Base-by-base conservation (phyloP, 257 asterid genomes). In the Penstemon barbatus region DNA sequence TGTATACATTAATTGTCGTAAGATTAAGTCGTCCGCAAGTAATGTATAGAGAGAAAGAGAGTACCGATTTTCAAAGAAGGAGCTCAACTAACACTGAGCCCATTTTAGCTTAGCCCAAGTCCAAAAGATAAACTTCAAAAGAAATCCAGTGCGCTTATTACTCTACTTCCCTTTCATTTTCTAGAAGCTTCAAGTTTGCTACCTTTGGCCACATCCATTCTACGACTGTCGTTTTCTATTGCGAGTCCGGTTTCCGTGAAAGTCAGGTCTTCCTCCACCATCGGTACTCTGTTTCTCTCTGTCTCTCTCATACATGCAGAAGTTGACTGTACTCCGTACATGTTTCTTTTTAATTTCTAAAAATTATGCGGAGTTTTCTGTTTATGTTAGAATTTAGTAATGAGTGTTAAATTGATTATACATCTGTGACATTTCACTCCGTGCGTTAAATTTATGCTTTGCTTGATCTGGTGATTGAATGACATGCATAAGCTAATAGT, bases 191-290 rank as follows among this genome's bases (percentile, higher is more conserved):
- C 44, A 60, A 50, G 40, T 60, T 52, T 71, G 12, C 39, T 65
- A 73, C 65, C 60, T 41, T 58, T 59, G 18, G 36, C 11, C 72
- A 45, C 63, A 43, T 7, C 43, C 69, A 66, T 43, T 8, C 39
- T 3, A 57, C 81, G 62, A 18, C 80, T 15, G 67, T 62, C 77
- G 75, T 66, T 70, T 15, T 37, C 79, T 6, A 64, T 75, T 70
- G 71, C 65, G 57, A 56, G 63, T 61, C 66, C 74, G 59, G 8
- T 68, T 61, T 50, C 75, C 18, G 12, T 75, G 41, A 75, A 49
- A 66, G 74, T 75, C 73, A 54, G 13, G 51, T 77, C 81, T 66
- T 72, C 75, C 39, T 70, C 83, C 48, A 46, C 83, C 74, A 19
- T 78, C 48, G 86, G 77, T 69, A 49, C 12, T 33, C 33, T 25